A percentile compares a stretch with the other conserved stretches of the same genome.
Conservation (phyloP, 2,329 filamentous ascomycete species). For the Colletotrichum nymphaeae region DNA sequence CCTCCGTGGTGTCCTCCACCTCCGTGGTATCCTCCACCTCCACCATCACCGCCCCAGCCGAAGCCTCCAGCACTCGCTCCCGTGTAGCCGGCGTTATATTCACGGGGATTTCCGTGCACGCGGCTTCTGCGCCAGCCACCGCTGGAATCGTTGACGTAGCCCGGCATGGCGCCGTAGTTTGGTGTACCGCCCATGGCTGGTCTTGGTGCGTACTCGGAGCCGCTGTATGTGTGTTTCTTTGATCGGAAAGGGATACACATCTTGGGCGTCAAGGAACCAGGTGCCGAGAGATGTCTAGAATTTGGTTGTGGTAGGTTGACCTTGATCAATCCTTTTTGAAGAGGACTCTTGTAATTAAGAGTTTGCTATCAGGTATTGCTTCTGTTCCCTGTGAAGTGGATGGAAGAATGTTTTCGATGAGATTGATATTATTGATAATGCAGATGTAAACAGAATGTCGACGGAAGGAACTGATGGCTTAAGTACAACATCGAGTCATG, state of each 20-base stretch:
- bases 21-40: not conserved
- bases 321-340: not conserved
- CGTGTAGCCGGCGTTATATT: not conserved
- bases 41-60: not conserved
- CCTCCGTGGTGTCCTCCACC: not conserved
- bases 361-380: not conserved
- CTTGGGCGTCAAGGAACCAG: not conserved
- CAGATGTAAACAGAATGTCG: no score
- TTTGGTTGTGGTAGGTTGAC: not conserved
- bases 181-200: not conserved
- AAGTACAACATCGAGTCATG: not conserved
- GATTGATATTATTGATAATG: not conserved
- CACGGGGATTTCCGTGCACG: no score
- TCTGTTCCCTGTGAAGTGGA: not conserved
- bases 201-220: not conserved
- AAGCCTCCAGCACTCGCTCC: not conserved
- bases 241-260: conserved; percentile 20
- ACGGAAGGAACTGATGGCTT: not conserved
- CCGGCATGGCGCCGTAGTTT: not conserved
- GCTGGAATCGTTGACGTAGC: not conserved
- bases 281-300: not conserved
- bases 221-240: not conserved
- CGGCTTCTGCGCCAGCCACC: not conserved
- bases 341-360: not conserved
- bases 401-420: not conserved